Base-by-base conservation (phyloP, 305 asterid genomes). In the Withania somnifera region DNA sequence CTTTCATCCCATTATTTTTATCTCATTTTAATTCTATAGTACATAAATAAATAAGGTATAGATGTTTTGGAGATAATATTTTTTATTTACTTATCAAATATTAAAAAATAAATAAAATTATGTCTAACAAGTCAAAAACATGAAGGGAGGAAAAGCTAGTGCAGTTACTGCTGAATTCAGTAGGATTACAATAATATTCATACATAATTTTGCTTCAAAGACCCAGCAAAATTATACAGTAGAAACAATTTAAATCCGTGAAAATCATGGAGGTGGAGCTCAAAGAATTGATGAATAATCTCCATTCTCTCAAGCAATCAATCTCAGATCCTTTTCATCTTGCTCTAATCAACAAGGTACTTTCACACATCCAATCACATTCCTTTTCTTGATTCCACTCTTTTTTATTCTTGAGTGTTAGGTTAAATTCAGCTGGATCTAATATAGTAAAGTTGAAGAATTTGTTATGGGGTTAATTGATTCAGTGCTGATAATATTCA, bases 191-290 rank as follows among this genome's bases (percentile, higher is more conserved):
- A 10, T n/a, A 68, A 38, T 38, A 34, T n/a, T 22, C 32, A 14
- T 32, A 20, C 20, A 15, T 14, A 42, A 15, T 20, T 73, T 73
- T n/a, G 40, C 79, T 30, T 24, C 6, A 30, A 2, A 3, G 20
- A 20, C 40, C 11, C 51, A 68, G 77, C 53, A 68, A 68, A 19
- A 66, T 17, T 66, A 2, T 50, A 34, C 1, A 66, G n/a, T 2
- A 11, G 30, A 67, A 30, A 36, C n/a, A 47, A 2, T 11, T 67
- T 30, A 24, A 73, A 73, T 69, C 78, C 36, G 36, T 69, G 30
- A 42, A 24, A 45, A 71, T 73, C 60, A 91, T 91, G 95, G 93
- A 91, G 87, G 82, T 84, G 40, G 93, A 90, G 75, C 87, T 91
- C 54, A 89, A 88, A 86, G 81, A 82, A 67, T 80, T 91, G 88